A percentile compares a stretch with the other conserved stretches of the same genome.
These are phyloP conservation scores for Fusarium sp. DNA, from an alignment of 2,329 filamentous ascomycete genomes.

Conservation along the genomic window DNA sequence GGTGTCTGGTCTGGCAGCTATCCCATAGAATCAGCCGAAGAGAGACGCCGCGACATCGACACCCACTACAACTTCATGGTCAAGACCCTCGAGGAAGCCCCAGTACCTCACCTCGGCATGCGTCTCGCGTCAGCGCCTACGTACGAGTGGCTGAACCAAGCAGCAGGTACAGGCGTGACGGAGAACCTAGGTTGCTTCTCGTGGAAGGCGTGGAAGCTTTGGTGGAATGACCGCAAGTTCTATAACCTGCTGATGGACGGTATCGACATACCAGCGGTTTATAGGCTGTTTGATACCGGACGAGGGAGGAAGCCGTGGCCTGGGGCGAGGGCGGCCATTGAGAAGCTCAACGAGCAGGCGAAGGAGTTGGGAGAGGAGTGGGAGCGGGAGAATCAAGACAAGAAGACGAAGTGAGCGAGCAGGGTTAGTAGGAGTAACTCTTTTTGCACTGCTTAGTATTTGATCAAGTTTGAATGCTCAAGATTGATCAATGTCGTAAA, in stretches of 20 bases:
- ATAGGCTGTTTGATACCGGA: slow-evolving; percentile 56
- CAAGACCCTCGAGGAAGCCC: slow-evolving; percentile 37
- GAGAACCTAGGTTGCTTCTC: slow-evolving; percentile 54
- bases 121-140: slow-evolving; percentile 35
- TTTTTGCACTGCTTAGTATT: background rate
- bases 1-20: slow-evolving; percentile 44
- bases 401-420: slow-evolving; percentile 30
- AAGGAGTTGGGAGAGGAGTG: slow-evolving; percentile 35
- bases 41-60: slow-evolving; percentile 45
- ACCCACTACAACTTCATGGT: slow-evolving; percentile 42
- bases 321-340: slow-evolving; percentile 50
- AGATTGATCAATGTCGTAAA: background rate
- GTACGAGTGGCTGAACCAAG: slow-evolving; percentile 54
- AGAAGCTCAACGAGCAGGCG: slow-evolving; percentile 41
- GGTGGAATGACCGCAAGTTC: slow-evolving; percentile 54
- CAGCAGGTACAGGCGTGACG: slow-evolving; percentile 56
- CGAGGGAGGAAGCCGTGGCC: slow-evolving; percentile 53
- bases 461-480: background rate
- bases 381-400: slow-evolving; percentile 36
- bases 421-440: background rate
- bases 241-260: slow-evolving; percentile 56
- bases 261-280: slow-evolving; percentile 51
- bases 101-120: slow-evolving; percentile 42
- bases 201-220: slow-evolving; percentile 56
- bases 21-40: slow-evolving; percentile 31